These are phyloP conservation scores for Apiospora kogelbergensis DNA, from an alignment of 2,329 filamentous ascomycete genomes.

Conservation along the genomic window DNA sequence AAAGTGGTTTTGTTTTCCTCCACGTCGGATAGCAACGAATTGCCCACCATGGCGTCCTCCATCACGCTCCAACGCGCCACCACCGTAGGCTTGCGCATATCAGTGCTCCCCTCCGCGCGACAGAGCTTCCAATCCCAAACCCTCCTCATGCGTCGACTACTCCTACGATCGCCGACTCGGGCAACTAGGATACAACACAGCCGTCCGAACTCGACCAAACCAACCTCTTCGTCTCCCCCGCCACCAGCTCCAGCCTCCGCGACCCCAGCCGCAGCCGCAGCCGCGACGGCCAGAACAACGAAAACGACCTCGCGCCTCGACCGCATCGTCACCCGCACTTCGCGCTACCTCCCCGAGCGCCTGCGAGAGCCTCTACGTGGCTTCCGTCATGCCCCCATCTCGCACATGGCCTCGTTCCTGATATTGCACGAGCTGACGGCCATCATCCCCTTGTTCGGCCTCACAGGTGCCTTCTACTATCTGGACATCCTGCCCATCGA, in stretches of 20 bases:
- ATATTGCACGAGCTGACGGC: conserved; percentile 92
- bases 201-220: conserved; percentile 25
- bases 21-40: not conserved
- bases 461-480: conserved; percentile 80
- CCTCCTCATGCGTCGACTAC: not conserved
- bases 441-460: conserved; percentile 71
- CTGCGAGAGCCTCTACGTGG: conserved; percentile 68
- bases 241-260: not conserved
- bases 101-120: not conserved
- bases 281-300: conserved; percentile 12
- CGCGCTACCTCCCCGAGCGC: conserved; percentile 56
- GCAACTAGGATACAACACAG: not conserved
- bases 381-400: conserved; percentile 74
- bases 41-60: not conserved
- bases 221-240: not conserved
- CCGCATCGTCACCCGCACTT: conserved; percentile 44
- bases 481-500: conserved; percentile 67
- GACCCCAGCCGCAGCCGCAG: not conserved
- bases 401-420: conserved; percentile 83
- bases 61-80: not conserved
- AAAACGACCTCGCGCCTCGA: conserved; percentile 36
- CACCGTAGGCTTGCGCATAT: conserved; percentile 4
- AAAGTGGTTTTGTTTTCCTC: not conserved
- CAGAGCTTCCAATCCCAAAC: not conserved
- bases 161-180: not conserved